Conservation (phyloP, 176 grass and related monocot genomes). For the Lolium multiflorum region DNA sequence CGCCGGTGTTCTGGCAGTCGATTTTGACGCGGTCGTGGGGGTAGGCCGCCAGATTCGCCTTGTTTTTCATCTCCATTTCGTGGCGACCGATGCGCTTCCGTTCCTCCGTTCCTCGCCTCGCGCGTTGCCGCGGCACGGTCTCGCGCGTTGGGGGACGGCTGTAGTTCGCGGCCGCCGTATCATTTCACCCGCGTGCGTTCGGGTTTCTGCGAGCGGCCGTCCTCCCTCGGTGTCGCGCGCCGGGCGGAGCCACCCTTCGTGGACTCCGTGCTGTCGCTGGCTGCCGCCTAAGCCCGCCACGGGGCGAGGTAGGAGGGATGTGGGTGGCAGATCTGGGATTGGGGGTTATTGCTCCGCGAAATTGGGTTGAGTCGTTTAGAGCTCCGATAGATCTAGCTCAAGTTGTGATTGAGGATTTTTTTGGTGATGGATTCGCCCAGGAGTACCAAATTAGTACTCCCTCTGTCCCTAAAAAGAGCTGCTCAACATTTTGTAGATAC, state of each 20-base stretch:
- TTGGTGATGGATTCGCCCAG: no score
- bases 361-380: background rate
- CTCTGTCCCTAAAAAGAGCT: no score
- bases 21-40: background rate
- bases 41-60: background rate
- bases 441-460: no score
- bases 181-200: background rate
- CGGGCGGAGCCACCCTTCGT: background rate
- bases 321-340: background rate
- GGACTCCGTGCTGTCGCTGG: background rate
- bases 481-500: no score
- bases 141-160: background rate
- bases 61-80: background rate
- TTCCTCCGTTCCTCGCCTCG: background rate
- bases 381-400: background rate
- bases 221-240: background rate
- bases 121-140: background rate
- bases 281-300: background rate
- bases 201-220: background rate
- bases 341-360: background rate
- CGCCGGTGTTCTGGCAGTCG: background rate
- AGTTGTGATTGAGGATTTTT: background rate
- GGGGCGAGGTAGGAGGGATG: background rate
- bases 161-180: background rate
- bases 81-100: background rate